phyloP scores from a whole-genome alignment of 352 stramenopile genomes.

The Pythium dissimile region DNA sequence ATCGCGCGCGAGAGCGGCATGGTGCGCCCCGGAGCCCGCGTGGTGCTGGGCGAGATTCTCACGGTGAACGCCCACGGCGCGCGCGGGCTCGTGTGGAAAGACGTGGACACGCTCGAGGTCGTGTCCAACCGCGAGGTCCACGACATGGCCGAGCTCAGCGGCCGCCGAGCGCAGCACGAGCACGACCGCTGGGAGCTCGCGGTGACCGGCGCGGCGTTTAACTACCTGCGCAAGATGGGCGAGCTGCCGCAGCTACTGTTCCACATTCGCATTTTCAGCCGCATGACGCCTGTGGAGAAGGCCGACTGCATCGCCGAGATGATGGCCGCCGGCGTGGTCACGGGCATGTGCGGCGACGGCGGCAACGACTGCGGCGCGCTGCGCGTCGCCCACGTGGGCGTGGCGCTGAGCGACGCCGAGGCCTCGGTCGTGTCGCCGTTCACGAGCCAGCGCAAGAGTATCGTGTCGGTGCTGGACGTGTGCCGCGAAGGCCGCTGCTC shows the following conservation, averaged over 20 bases:
- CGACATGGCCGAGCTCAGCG: conserved; percentile 32
- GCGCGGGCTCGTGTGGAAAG: conserved; percentile 53
- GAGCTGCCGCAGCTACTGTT: conserved; percentile 55
- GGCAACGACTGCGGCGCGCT: conserved; percentile 91
- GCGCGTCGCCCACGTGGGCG: conserved; percentile 88
- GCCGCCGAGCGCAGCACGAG: conserved; percentile 23
- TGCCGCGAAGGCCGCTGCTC: conserved; percentile 84
- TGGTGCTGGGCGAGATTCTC: conserved; percentile 67
- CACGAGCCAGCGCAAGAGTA: conserved; percentile 71
- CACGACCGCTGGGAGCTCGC: conserved; percentile 37
- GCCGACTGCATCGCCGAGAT: conserved; percentile 63
- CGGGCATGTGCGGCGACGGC: conserved; percentile 81
- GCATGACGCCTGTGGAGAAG: conserved; percentile 71
- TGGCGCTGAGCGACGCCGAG: conserved; percentile 87
- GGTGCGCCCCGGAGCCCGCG: conserved; percentile 38
- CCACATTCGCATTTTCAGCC: conserved; percentile 74
- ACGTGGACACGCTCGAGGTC: conserved; percentile 54
- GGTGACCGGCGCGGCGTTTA: conserved; percentile 66
- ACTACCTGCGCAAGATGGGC: conserved; percentile 61
- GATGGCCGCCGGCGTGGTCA: conserved; percentile 62
- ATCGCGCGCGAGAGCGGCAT: conserved; percentile 70
- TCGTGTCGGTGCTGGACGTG: conserved; percentile 78
- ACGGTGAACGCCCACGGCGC: conserved; percentile 25
- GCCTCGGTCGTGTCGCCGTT: conserved; percentile 82
- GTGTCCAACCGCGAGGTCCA: conserved; percentile 47